Percentiles rank a stretch among this genome's conserved stretches.
Evolutionary conservation across 257 asterid species (phyloP).

Genomic region (Oldenlandia corymbosa): DNA sequence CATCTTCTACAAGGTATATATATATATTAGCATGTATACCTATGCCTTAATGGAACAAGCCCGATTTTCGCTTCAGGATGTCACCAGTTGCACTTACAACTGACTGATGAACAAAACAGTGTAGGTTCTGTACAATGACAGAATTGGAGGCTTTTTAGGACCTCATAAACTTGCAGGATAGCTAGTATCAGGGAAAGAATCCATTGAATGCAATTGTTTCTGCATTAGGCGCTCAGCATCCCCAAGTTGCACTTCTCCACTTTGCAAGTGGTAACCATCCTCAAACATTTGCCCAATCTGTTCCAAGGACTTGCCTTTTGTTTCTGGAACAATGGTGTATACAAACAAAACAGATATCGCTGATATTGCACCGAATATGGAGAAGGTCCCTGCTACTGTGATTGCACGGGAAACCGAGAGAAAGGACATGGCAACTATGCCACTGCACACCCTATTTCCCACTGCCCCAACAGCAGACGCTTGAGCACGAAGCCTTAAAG

Average conservation of each 20-base stretch:
- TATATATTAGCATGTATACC: too few relatives aligned
- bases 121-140: not conserved
- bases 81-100: too few relatives aligned
- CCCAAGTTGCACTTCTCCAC: slow-evolving; percentile 56
- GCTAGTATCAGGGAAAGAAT: not conserved
- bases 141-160: not conserved
- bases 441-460: slow-evolving; percentile 88
- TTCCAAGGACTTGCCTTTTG: slow-evolving; percentile 89
- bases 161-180: not conserved
- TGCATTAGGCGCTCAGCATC: slow-evolving; percentile 69
- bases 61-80: too few relatives aligned
- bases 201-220: slow-evolving; percentile 22
- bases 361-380: slow-evolving; percentile 49
- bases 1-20: not conserved
- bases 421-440: slow-evolving; percentile 86
- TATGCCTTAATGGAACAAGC: too few relatives aligned
- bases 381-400: slow-evolving; percentile 68
- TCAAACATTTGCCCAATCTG: slow-evolving; percentile 73
- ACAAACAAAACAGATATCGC: slow-evolving; percentile 65
- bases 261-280: slow-evolving; percentile 37
- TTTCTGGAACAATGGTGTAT: slow-evolving; percentile 58
- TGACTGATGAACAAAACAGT: too few relatives aligned
- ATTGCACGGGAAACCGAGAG: slow-evolving; percentile 65
- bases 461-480: slow-evolving; percentile 91
- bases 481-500: slow-evolving; percentile 74